Percentiles rank a stretch among this genome's conserved stretches.
phyloP scores from a whole-genome alignment of 345 rosid genomes.

The Eucalyptus microcorys region DNA sequence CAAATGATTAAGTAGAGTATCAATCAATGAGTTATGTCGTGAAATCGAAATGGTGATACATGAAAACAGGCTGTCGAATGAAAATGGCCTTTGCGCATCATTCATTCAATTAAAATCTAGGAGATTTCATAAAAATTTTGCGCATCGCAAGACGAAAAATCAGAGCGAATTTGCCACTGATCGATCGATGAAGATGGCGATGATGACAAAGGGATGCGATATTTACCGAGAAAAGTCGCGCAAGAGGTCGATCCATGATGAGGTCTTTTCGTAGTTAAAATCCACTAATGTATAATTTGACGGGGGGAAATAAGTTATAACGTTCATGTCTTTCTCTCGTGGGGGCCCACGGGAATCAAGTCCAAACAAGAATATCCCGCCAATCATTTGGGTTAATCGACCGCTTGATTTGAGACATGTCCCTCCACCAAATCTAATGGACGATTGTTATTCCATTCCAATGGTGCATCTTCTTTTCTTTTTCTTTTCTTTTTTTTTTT shows the following conservation, averaged over 20 bases:
- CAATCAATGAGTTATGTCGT: background rate
- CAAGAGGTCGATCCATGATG: background rate
- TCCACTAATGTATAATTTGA: background rate
- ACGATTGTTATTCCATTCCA: background rate
- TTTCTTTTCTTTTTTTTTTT: no score
- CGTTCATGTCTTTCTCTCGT: background rate
- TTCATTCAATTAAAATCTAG: no score
- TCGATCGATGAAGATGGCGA: background rate
- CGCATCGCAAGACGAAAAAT: background rate
- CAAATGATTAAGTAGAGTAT: background rate
- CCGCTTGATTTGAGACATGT: background rate
- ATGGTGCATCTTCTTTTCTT: no score
- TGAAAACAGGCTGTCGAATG: background rate
- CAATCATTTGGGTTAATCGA: background rate
- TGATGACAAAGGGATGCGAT: background rate
- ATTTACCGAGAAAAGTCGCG: background rate
- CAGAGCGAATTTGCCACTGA: background rate
- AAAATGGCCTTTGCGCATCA: background rate
- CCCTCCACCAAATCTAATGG: background rate
- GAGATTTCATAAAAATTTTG: no score
- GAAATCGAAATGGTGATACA: accelerated
- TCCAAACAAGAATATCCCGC: background rate
- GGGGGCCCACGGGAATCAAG: background rate
- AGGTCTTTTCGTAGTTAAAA: background rate
- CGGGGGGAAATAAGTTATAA: background rate